Evolutionary conservation across 495 filamentous ascomycete genomes (phyloP).

Genomic region (Penicillium nucicola): DNA sequence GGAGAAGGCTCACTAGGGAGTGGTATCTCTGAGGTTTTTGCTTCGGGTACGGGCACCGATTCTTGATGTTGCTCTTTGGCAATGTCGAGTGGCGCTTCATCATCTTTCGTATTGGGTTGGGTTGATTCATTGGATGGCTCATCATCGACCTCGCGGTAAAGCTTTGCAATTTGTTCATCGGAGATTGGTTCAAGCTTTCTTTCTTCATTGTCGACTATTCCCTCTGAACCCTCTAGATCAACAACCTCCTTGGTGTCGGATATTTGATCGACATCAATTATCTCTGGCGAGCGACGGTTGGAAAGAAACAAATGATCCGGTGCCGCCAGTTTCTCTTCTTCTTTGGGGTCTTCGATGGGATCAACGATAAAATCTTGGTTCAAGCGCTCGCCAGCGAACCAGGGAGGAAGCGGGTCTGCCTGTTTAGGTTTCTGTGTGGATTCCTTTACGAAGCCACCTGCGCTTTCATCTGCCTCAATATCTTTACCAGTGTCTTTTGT

Average conservation of each 20-base stretch:
- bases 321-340: slow-evolving; percentile 20
- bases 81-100: neutral
- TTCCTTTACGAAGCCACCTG: slow-evolving; percentile 68
- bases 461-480: slow-evolving; percentile 45
- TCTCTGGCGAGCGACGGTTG: slow-evolving; percentile 37
- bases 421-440: slow-evolving; percentile 44
- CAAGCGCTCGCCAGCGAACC: slow-evolving; percentile 57
- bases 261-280: slow-evolving; percentile 45
- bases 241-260: slow-evolving; percentile 37
- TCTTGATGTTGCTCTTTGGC: neutral
- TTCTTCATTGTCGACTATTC: slow-evolving; percentile 1
- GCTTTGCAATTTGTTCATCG: neutral
- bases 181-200: neutral
- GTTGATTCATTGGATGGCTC: neutral
- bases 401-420: slow-evolving; percentile 72
- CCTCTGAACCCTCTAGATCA: slow-evolving; percentile 36
- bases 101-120: neutral
- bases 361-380: slow-evolving; percentile 36
- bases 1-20: slow-evolving; percentile 30
- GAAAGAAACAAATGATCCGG: slow-evolving; percentile 38
- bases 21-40: neutral
- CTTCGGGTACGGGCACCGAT: neutral
- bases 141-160: neutral
- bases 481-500: neutral
- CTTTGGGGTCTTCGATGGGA: slow-evolving; percentile 19